Conservation (phyloP, 208 protist genomes). For the Trypanosoma rangeli region DNA sequence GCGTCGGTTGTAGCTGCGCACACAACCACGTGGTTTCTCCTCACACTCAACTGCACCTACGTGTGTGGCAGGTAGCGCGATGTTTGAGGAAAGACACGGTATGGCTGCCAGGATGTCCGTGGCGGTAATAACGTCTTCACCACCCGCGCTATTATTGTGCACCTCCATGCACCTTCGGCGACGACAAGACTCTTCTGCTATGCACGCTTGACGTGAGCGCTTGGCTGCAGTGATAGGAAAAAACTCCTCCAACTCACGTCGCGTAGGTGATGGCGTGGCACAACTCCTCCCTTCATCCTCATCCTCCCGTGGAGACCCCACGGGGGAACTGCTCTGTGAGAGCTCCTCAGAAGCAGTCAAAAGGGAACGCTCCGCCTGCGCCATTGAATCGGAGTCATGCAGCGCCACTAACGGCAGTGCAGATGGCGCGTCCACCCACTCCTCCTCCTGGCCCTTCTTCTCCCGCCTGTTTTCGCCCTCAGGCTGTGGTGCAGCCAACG, state of each 20-base stretch:
- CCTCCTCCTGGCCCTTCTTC: not conserved
- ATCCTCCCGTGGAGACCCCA: not conserved
- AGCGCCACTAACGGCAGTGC: not conserved
- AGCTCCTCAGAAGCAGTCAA: not conserved
- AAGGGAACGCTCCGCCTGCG: not conserved
- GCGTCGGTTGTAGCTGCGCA: slow-evolving; percentile 14
- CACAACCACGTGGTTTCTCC: slow-evolving; percentile 12
- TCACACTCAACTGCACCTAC: not conserved
- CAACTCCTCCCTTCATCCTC: not conserved
- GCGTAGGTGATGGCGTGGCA: slow-evolving; percentile 30
- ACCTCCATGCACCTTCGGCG: not conserved
- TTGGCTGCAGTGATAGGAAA: slow-evolving; percentile 27
- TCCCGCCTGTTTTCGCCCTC: not conserved
- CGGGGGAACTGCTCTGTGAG: not conserved
- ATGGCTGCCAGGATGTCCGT: slow-evolving; percentile 34
- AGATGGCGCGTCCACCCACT: not conserved
- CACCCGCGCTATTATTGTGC: not conserved
- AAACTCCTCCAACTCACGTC: slow-evolving; percentile 39
- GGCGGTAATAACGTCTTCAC: slow-evolving; percentile 10
- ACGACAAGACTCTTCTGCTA: not conserved
- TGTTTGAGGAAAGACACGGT: slow-evolving; percentile 18
- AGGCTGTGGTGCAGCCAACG: not conserved
- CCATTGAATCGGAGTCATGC: not conserved
- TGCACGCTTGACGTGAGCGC: not conserved
- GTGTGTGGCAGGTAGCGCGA: not conserved